Percentiles rank a stretch among this genome's conserved stretches.
phyloP scores from a whole-genome alignment of 371 early-diverging fungal species.

The Circinella minor region DNA sequence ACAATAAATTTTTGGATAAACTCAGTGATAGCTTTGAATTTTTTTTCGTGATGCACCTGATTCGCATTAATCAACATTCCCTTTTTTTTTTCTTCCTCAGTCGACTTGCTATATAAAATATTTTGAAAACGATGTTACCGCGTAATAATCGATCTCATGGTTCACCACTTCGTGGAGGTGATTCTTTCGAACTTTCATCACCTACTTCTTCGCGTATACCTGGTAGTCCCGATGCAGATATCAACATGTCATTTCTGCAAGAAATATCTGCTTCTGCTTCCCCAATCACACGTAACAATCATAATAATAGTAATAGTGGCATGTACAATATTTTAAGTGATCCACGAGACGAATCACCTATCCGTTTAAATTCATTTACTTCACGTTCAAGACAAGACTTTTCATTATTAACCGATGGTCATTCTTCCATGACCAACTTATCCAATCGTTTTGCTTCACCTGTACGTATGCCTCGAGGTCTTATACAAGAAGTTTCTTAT shows the following conservation, averaged over 20 bases:
- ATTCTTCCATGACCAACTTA: not conserved
- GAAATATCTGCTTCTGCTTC: constrained; percentile 6
- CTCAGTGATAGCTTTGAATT: no score
- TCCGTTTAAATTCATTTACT: not conserved
- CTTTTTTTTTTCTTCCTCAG: not conserved
- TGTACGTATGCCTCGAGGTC: constrained; percentile 15
- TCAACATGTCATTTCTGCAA: not conserved
- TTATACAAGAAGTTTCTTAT: constrained; percentile 7
- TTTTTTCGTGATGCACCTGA: no score
- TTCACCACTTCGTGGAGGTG: not conserved
- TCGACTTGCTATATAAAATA: not conserved
- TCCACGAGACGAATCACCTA: not conserved
- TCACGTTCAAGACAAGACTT: not conserved
- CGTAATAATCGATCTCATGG: not conserved
- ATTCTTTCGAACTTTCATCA: constrained; percentile 4
- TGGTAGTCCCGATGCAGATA: not conserved
- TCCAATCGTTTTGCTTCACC: constrained; percentile 8
- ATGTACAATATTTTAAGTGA: not conserved
- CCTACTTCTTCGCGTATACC: not conserved
- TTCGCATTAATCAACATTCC: no score
- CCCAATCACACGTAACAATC: constrained; percentile 1
- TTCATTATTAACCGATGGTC: not conserved
- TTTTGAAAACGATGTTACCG: not conserved
- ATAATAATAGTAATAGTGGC: not conserved
- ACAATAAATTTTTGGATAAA: no score